Evolutionary conservation across 768 basidiomycete genomes (phyloP).

Genomic region (Leccinum broughii): DNA sequence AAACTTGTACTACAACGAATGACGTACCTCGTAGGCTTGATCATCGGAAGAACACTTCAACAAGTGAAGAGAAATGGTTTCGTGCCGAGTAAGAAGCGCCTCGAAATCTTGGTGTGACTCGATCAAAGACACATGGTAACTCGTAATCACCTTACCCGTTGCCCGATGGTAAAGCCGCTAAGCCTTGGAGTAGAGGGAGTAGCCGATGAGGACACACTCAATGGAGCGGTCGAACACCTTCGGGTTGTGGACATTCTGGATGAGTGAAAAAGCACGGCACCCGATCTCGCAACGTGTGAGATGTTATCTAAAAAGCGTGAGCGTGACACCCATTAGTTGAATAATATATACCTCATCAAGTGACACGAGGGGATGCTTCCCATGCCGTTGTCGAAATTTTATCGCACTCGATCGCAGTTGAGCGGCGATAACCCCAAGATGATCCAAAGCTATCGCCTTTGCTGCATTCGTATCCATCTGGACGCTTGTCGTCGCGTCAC

Average conservation of each 20-base stretch:
- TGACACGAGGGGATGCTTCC: slow-evolving; percentile 45
- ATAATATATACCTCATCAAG: slow-evolving; percentile 64
- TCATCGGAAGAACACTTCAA: slow-evolving; percentile 73
- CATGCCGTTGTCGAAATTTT: slow-evolving; percentile 35
- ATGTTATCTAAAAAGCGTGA: slow-evolving; percentile 47
- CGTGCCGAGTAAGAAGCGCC: slow-evolving; percentile 59
- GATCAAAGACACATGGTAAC: too few relatives aligned
- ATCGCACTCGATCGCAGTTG: slow-evolving; percentile 64
- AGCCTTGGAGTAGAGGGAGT: too few relatives aligned
- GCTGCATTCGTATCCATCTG: slow-evolving; percentile 77
- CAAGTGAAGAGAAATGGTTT: slow-evolving; percentile 66
- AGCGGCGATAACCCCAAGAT: slow-evolving; percentile 91
- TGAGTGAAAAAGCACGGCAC: too few relatives aligned
- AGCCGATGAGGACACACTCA: too few relatives aligned
- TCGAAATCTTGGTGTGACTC: slow-evolving; percentile 46
- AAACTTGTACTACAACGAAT: neutral
- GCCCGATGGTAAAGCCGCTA: too few relatives aligned
- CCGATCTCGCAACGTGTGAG: too few relatives aligned
- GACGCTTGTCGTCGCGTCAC: slow-evolving; percentile 71
- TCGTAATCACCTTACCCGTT: too few relatives aligned
- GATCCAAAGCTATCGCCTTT: slow-evolving; percentile 88
- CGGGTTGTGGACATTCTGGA: too few relatives aligned
- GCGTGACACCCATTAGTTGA: neutral
- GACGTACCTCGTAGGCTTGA: slow-evolving; percentile 74
- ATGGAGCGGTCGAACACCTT: too few relatives aligned